Evolutionary conservation across 2,329 filamentous ascomycete genomes (phyloP), one percentile per base, ranked within the genome.

Genomic region (Talaromyces sp.): DNA sequence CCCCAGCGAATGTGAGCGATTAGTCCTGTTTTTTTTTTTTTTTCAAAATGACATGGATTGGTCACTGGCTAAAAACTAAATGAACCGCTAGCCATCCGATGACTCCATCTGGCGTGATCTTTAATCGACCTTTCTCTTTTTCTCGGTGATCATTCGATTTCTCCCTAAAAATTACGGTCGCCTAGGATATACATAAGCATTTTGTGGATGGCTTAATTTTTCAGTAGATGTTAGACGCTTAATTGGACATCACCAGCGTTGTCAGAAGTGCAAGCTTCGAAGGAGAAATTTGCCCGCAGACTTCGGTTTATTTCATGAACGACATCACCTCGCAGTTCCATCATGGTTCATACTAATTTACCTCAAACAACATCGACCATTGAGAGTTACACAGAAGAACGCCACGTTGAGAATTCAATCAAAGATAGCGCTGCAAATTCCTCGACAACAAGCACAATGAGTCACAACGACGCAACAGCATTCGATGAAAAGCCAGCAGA

Each of bases 391-490:
- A 41, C 35, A 11, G 33, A 57, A 27, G n/a, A 57, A 39, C 39
- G 14, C n/a, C 52, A 10, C 35, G 19, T 27, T 35, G 16, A 56
- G 3, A 31, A 56, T 10, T 22, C 14, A 43, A 24, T 19, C 9
- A 13, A 43, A 16, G 22, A 37, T 3, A 22, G 24, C 22, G 19
- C 16, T 9, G 13, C 56, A 27, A 31, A 41, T 58, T 39, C 54
- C 24, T 58, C 56, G 22, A 58, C 84, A 0, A 80, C 79, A 31
- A 62, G 60, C 9, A 35, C 60, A 10, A 45, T 56, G 35, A 62
- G n/a, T 41, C 60, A 54, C n/a, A 33, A 37, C 37, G 37, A 62
- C 22, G 27, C 24, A 8, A 19, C 24, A 54, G 13, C 14, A 9
- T 58, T 58, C 8, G 60, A 54, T 31, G 60, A 56, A 41, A 62